phyloP scores from a whole-genome alignment of 805 yeast species.

The Pichia occidentalis region DNA sequence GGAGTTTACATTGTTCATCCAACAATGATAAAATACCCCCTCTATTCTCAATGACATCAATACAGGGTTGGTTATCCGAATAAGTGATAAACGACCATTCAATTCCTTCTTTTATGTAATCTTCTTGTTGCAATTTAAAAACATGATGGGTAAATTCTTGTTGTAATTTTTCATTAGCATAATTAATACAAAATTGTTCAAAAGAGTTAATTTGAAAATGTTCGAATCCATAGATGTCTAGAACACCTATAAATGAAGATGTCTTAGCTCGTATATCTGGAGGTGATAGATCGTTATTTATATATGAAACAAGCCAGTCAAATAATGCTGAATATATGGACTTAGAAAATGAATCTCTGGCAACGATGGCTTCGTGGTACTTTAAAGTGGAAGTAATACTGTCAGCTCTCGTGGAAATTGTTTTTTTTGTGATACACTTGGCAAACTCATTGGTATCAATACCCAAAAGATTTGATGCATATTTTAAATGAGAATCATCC shows the following conservation, averaged over 20 bases:
- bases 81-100: slow-evolving; percentile 97
- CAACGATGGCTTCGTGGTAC: slow-evolving; percentile 77
- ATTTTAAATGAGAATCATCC: slow-evolving; percentile 76
- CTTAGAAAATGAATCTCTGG: slow-evolving; percentile 93
- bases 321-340: slow-evolving; percentile 85
- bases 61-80: slow-evolving; percentile 95
- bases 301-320: slow-evolving; percentile 88
- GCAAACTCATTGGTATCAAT: slow-evolving; percentile 66
- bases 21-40: slow-evolving; percentile 80
- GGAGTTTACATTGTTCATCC: slow-evolving; percentile 93
- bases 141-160: slow-evolving; percentile 97
- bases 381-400: slow-evolving; percentile 79
- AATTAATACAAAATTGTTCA: slow-evolving; percentile 95
- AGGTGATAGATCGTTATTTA: slow-evolving; percentile 75
- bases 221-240: slow-evolving; percentile 96
- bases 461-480: slow-evolving; percentile 79
- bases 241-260: slow-evolving; percentile 82
- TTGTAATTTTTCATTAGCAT: slow-evolving; percentile 93
- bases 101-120: slow-evolving; percentile 82
- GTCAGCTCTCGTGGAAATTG: slow-evolving; percentile 84
- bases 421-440: slow-evolving; percentile 90
- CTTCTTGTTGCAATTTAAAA: slow-evolving; percentile 94
- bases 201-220: slow-evolving; percentile 91
- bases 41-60: slow-evolving; percentile 80
- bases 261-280: slow-evolving; percentile 53